Evolutionary conservation across 768 basidiomycete species (phyloP), one percentile per base, ranked within the genome.

Genomic region (Podaxis sp.): DNA sequence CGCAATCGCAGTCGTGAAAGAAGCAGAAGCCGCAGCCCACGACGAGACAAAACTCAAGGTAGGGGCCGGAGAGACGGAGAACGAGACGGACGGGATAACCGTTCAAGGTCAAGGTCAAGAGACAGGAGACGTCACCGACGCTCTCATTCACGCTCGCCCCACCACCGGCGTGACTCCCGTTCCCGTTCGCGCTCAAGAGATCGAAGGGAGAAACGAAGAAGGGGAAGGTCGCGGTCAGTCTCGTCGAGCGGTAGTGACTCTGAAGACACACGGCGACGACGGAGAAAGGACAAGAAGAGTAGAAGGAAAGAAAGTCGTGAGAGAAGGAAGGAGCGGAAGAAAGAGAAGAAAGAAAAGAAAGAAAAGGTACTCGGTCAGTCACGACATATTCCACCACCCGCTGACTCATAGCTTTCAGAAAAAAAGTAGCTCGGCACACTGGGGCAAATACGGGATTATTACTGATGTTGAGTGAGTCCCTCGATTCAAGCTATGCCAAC

Each of bases 391-490:
- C 8, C 37, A 46, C 3, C 37, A 47, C 29, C 55, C 57, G 65
- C 56, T 25, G 51, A 47, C 47, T 37, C 46, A 49, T 33, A 11
- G 25, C 54, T 12, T 51, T 58, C 54, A 88, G 76, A 87, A 87
- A 73, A 84, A 85, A 66, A 80, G 79, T 9, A 75, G 77, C 27
- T 82, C 83, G 9, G 78, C 85, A 17, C 88, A 93, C 66, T 97
- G 94, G 94, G 95, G 95, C 15, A 94, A 92, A 74, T 89, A 91
- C 73, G 95, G 95, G 2, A 82, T 92, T 59, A 94, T 97, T 61
- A 82, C 82, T 33, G 95, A 96, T 69, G 71, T 83, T 2, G 94
- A 96, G 94, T 96, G 67, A 70, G 91, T 80, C 17, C 57, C 41
- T 15, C 47, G 4, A 13, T 41, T 13, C 24, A 11, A 41, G 22